Conservation (phyloP, 1,284 basidiomycete species). For the Cutaneotrichosporon sp. region DNA sequence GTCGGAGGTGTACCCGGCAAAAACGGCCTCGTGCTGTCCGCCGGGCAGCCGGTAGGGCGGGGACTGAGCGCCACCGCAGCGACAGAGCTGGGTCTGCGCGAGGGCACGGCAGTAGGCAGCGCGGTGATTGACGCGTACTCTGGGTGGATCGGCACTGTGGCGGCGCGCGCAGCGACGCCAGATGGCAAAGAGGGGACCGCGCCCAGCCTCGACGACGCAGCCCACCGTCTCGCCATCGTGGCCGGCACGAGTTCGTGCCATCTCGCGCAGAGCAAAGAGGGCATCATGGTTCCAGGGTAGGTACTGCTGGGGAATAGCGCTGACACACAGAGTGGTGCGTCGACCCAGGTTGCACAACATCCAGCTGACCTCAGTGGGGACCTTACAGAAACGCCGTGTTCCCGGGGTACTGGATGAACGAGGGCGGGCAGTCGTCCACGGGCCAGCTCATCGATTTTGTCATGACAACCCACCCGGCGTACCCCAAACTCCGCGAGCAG, state of each 20-base stretch:
- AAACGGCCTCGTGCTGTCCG: constrained; percentile 67
- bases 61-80: constrained; percentile 77
- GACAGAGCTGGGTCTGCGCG: constrained; percentile 72
- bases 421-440: constrained; percentile 96
- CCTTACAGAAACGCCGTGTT: constrained; percentile 82
- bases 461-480: constrained; percentile 85
- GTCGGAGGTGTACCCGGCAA: constrained; percentile 65
- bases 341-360: too few species aligned
- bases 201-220: constrained; percentile 64
- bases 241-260: constrained; percentile 97
- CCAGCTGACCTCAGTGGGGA: constrained; percentile 60
- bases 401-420: constrained; percentile 97
- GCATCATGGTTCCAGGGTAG: constrained; percentile 75
- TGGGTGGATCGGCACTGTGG: constrained; percentile 97
- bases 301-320: constrained; percentile 4
- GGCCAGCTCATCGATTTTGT: constrained; percentile 98
- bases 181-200: constrained; percentile 49
- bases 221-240: constrained; percentile 79
- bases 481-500: constrained; percentile 61
- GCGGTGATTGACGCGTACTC: constrained; percentile 97
- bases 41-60: constrained; percentile 81
- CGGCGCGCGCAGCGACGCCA: constrained; percentile 63
- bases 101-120: constrained; percentile 91
- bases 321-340: constrained; percentile 26
- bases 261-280: constrained; percentile 73